Evolutionary conservation across 2,329 filamentous ascomycete species (phyloP), one percentile per base, ranked within the genome.

Genomic region (Emmonsiellopsis sp.): DNA sequence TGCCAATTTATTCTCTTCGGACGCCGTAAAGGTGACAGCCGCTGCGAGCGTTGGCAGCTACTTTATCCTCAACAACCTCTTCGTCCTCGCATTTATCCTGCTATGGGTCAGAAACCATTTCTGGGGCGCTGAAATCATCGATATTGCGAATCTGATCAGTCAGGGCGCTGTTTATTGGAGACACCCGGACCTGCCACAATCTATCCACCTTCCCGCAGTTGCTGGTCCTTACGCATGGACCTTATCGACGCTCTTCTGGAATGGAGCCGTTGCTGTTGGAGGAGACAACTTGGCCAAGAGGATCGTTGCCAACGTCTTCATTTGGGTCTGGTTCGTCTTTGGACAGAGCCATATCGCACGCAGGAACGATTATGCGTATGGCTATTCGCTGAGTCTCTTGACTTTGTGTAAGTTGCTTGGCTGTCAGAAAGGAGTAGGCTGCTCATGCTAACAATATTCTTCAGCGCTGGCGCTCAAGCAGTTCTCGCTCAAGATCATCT

Each of bases 171-270:
- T 91, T 34, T 95, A 95, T 74, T 90, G 92, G 80, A 83, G 86
- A 57, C 85, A 94, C 73, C 78, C 79, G 17, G 80, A 79, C 0
- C 84, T 85, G 52, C 82, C 87, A 3, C 78, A 83, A 56, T 82
- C 87, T 63, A 87, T 95, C 61, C 89, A 95, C 70, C 74, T 84
- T 9, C 82, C 88, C 5, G 83, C 84, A 44, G 82, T 90, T 21
- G 85, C 86, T 13, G 87, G 84, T 0, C 90, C 90, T 5, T 76
- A 95, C 60, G 87, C 86, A 1, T 95, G 88, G 87, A 90, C 86
- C 11, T 87, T 93, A 64, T 83, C 92, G 11, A 86, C 87, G 33
- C 77, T 95, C 51, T 92, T 91, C 76, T 95, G 88, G 88, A 88
- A 89, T 61, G 90, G 90, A 7, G 88, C 90, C 17, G 84, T 91